A percentile compares a stretch with the other conserved stretches of the same genome.
These are phyloP conservation scores for Fusarium liriodendri DNA, from an alignment of 2,329 filamentous ascomycete species.

Conservation along the genomic window DNA sequence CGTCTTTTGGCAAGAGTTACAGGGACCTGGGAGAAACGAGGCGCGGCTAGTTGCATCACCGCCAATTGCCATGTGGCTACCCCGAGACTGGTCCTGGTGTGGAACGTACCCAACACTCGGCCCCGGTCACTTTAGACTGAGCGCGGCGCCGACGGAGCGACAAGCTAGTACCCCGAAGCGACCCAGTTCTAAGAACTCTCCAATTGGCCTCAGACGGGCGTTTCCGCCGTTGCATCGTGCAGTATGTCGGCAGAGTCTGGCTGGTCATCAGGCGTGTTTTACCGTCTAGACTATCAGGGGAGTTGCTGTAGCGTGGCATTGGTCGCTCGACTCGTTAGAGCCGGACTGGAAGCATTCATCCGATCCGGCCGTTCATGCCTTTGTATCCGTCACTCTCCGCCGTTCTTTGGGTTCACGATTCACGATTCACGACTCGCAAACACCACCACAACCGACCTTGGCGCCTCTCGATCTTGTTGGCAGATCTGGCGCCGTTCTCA, in stretches of 20 bases:
- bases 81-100: constrained; percentile 1
- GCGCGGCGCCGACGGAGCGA: constrained; percentile 18
- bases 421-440: not conserved
- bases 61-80: constrained; percentile 32
- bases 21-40: not conserved
- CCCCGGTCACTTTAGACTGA: constrained; percentile 16
- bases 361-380: not conserved
- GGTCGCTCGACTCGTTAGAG: not conserved
- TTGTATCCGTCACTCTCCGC: not conserved
- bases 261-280: not conserved
- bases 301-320: not conserved
- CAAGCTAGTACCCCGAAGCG: constrained; percentile 3
- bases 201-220: constrained; percentile 2
- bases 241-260: constrained; percentile 7
- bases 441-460: not conserved
- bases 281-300: not conserved
- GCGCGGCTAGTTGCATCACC: constrained; percentile 5
- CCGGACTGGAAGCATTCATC: not conserved
- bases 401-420: not conserved
- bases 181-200: not conserved
- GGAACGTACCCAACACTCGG: constrained; percentile 6
- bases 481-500: constrained; percentile 1
- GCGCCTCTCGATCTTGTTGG: not conserved
- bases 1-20: not conserved
- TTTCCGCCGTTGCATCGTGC: constrained; percentile 7